phyloP scores from a whole-genome alignment of 441 rosid species.

The Corymbia calophylla region DNA sequence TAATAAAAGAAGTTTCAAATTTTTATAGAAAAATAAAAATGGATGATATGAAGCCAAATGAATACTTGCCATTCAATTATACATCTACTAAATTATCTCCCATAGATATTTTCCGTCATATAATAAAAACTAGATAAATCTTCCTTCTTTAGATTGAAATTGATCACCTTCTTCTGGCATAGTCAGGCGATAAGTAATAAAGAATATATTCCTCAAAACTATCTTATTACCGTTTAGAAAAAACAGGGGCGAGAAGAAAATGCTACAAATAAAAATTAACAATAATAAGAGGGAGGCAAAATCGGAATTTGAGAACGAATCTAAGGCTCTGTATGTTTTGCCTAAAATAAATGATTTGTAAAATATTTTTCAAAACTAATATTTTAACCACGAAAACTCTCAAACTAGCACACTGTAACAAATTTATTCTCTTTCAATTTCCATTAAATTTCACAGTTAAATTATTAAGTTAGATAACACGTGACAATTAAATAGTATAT shows the following conservation, averaged over 20 bases:
- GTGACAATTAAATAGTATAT: too few relatives aligned
- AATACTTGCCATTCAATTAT: neutral
- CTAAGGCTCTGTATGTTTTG: rapidly evolving
- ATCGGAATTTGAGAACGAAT: neutral
- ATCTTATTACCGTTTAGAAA: neutral
- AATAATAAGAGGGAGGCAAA: neutral
- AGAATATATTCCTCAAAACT: neutral
- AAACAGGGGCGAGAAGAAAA: neutral
- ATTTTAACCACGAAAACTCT: too few relatives aligned
- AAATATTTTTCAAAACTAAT: rapidly evolving
- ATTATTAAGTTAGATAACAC: too few relatives aligned
- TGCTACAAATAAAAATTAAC: neutral
- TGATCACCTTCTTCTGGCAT: neutral
- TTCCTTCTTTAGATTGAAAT: neutral
- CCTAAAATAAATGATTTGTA: rapidly evolving
- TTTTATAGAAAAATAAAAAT: neutral
- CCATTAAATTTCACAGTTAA: too few relatives aligned
- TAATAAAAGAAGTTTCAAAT: neutral
- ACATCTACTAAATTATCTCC: neutral
- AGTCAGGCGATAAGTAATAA: neutral
- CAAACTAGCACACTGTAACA: too few relatives aligned
- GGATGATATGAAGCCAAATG: neutral
- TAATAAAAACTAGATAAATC: neutral
- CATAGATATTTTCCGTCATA: neutral
- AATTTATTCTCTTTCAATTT: too few relatives aligned